Conservation (phyloP, 23 red algal genomes). For the Gracilaria gracilis region DNA sequence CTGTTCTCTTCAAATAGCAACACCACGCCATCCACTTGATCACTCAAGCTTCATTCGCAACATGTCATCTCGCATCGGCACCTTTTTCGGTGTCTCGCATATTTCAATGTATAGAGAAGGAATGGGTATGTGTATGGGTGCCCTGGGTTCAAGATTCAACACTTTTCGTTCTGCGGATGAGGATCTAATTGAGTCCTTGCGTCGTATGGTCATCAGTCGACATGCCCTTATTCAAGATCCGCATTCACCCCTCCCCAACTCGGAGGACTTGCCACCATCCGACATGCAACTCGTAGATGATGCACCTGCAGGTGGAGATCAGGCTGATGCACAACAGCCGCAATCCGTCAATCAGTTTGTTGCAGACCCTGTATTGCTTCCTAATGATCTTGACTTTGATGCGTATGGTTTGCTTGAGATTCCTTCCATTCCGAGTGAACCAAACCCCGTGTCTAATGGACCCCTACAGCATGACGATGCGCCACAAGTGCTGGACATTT, state of each 20-base stretch:
- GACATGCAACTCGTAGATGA: not conserved
- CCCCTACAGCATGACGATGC: not conserved
- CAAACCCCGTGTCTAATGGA: not conserved
- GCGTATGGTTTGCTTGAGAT: not conserved
- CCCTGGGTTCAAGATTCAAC: not conserved
- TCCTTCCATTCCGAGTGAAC: not conserved
- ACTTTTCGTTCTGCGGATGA: not conserved
- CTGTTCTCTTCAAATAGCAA: slow-evolving; percentile 2
- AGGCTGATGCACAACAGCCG: not conserved
- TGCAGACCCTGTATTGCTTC: not conserved
- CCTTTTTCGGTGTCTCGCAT: slow-evolving; percentile 11
- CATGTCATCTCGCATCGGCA: not conserved
- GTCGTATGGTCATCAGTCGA: slow-evolving; percentile 4
- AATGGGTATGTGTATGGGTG: slow-evolving; percentile 23
- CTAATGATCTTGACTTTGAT: not conserved
- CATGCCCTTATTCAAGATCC: slow-evolving; percentile 34
- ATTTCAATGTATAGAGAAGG: slow-evolving; percentile 31
- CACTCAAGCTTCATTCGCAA: slow-evolving; percentile 17
- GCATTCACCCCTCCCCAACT: not conserved
- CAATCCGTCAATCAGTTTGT: not conserved
- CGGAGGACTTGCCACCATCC: not conserved
- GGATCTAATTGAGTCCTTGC: slow-evolving; percentile 4
- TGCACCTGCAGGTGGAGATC: not conserved
- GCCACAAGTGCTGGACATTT: not conserved
- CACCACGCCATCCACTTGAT: slow-evolving; percentile 9